phyloP scores from a whole-genome alignment of 2,329 filamentous ascomycete species.

The Sclerotinia sclerotiorum region DNA sequence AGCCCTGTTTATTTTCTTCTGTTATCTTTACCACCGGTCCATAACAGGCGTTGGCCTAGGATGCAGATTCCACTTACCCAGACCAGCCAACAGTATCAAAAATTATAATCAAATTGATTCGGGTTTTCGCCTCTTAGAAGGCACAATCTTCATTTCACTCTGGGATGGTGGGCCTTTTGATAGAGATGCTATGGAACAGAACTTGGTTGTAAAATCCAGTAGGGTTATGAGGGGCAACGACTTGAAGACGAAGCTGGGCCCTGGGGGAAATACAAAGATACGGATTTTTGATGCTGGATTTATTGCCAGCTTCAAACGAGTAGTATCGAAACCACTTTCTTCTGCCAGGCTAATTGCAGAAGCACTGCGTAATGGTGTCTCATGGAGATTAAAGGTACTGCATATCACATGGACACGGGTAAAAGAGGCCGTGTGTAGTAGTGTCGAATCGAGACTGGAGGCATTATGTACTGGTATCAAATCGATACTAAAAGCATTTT shows the following conservation, averaged over 20 bases:
- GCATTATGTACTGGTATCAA: too few species aligned
- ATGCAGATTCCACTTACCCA: background rate
- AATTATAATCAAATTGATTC: rapidly evolving
- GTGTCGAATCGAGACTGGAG: too few species aligned
- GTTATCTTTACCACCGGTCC: background rate
- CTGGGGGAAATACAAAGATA: background rate
- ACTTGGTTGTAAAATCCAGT: background rate
- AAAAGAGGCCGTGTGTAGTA: too few species aligned
- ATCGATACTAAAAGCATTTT: too few species aligned
- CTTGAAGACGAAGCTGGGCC: rapidly evolving
- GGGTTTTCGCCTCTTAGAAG: background rate
- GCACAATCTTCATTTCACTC: background rate
- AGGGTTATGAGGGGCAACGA: background rate
- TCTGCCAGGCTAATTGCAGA: too few species aligned
- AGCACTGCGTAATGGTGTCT: background rate
- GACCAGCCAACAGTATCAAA: background rate
- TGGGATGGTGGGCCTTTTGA: background rate
- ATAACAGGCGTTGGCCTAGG: background rate
- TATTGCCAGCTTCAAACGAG: background rate
- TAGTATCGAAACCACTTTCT: too few species aligned
- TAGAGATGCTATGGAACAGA: background rate
- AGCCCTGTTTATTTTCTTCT: rapidly evolving
- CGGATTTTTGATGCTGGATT: too few species aligned
- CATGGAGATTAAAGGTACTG: background rate
- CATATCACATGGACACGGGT: too few species aligned